phyloP scores from a whole-genome alignment of 179 eudicot species.

The Dionaea muscipula region DNA sequence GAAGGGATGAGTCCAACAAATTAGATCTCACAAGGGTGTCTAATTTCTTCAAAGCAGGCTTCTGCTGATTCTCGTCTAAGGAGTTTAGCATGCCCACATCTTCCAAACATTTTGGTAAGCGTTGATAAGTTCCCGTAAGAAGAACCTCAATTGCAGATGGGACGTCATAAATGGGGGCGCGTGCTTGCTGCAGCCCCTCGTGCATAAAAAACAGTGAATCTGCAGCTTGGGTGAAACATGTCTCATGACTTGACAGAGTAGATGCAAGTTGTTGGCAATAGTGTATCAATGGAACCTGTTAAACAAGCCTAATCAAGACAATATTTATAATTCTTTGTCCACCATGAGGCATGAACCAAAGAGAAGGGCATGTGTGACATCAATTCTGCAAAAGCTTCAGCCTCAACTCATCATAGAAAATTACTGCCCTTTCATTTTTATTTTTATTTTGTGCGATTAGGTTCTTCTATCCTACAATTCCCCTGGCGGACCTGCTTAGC shows the following conservation, averaged over 20 bases:
- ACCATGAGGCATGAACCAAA: too few species aligned
- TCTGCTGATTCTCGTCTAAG: slow-evolving; percentile 57
- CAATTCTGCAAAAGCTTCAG: too few species aligned
- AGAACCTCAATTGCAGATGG: slow-evolving; percentile 93
- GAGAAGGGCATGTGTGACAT: too few species aligned
- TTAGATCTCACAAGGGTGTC: slow-evolving; percentile 80
- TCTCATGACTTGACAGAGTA: slow-evolving; percentile 84
- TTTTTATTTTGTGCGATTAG: too few species aligned
- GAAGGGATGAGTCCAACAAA: slow-evolving; percentile 67
- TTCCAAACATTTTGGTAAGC: slow-evolving; percentile 87
- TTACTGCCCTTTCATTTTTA: too few species aligned
- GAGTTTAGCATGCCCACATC: slow-evolving; percentile 75
- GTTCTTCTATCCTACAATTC: too few species aligned
- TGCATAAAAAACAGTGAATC: slow-evolving; percentile 97
- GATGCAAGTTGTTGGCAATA: slow-evolving; percentile 86
- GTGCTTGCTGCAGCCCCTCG: slow-evolving; percentile 94
- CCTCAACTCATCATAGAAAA: too few species aligned
- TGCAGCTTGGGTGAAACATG: slow-evolving; percentile 92
- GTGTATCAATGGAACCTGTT: slow-evolving; percentile 96
- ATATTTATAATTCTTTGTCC: too few species aligned
- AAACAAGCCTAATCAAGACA: slow-evolving; percentile 2
- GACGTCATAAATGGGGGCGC: slow-evolving; percentile 97
- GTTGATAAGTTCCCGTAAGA: slow-evolving; percentile 82
- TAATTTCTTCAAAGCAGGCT: slow-evolving; percentile 70
- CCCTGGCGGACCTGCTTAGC: too few species aligned